These are phyloP conservation scores for Neopestalotiopsis rosae DNA, from an alignment of 2,329 filamentous ascomycete species.

Conservation along the genomic window DNA sequence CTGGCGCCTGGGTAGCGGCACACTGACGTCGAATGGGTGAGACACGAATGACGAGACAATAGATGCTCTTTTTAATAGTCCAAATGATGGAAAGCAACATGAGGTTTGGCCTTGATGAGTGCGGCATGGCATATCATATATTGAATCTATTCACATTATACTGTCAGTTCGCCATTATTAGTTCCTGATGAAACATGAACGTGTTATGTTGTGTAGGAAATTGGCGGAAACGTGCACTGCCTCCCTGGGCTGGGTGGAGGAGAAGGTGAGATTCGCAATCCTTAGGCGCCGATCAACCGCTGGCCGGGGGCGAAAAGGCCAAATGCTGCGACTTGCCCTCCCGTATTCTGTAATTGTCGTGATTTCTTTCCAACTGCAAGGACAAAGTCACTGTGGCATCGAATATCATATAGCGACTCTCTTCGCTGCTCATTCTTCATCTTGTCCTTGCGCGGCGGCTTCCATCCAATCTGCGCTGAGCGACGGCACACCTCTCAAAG, in stretches of 20 bases:
- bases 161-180: background rate
- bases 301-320: background rate
- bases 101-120: too few species aligned
- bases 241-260: background rate
- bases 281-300: background rate
- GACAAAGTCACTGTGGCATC: background rate
- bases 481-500: background rate
- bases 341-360: background rate
- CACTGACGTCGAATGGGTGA: background rate
- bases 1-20: background rate
- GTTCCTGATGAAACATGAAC: background rate
- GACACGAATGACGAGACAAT: background rate
- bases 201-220: background rate
- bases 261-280: conserved; percentile 1
- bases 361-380: conserved; percentile 1
- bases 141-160: background rate
- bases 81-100: too few species aligned
- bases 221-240: background rate
- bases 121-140: too few species aligned
- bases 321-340: background rate
- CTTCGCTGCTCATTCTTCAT: background rate
- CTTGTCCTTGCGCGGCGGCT: background rate
- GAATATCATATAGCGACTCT: background rate
- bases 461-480: background rate
- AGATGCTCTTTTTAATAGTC: too few species aligned